Evolutionary conservation across 192 early-diverging fungal genomes (phyloP), one percentile per base, ranked within the genome.

Genomic region (Entomortierella lignicola): DNA sequence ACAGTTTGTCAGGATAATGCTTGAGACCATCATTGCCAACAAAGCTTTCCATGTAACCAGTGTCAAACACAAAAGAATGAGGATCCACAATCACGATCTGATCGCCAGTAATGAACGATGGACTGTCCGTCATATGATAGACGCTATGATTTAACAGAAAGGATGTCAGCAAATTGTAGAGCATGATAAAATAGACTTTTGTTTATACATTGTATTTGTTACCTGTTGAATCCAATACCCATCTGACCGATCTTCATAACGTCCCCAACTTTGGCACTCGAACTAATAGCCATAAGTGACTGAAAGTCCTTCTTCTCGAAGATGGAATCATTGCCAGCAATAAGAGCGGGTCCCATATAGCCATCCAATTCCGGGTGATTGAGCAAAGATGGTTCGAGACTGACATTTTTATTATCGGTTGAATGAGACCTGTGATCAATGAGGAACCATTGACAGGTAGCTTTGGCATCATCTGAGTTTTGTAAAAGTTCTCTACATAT

Each of bases 91-190:
- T 54, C n/a, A 82, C 53, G 2, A 79, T 37, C 21, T 84, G 47
- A 18, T 67, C 59, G 0, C 55, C 81, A 17, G 73, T 57, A 27
- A 84, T 63, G 50, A 84, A 70, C 39, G 70, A 77, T 0, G 81
- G 73, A 6, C 55, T 54, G 42, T 84, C 82, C 4, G 81, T 82
- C 48, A 81, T 29, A 52, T 84, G 82, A 26, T 84, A 84, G 41
- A 84, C 63, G 23, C 71, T 74, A 47, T 47, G 34, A 37, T n/a
- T n/a, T n/a, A n/a, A n/a, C n/a, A n/a, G n/a, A n/a, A n/a, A n/a
- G n/a, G n/a, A n/a, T n/a, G n/a, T n/a, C n/a, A n/a, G n/a, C n/a
- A n/a, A n/a, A n/a, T n/a, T n/a, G n/a, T n/a, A n/a, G n/a, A n/a
- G n/a, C n/a, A n/a, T n/a, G n/a, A n/a, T n/a, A n/a, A n/a, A n/a